Evolutionary conservation across 2,329 filamentous ascomycete species (phyloP), one percentile per base, ranked within the genome.

Genomic region (Rhytidhysteron rufulum): DNA sequence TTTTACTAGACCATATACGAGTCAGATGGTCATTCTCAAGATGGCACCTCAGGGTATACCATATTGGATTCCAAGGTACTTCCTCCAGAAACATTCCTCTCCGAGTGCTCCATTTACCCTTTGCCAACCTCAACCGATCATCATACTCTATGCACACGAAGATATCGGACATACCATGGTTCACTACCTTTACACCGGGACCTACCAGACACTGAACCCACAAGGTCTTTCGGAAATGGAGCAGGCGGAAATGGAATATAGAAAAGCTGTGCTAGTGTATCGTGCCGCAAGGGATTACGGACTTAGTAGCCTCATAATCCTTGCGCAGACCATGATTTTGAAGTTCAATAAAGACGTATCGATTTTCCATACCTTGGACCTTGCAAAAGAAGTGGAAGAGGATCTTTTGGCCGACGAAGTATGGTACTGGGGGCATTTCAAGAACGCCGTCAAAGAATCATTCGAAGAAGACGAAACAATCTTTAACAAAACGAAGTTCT

Each of bases 181-280:
- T 18, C 54, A 58, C 29, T 56, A 49, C 40, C 37, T 58, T n/a
- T 43, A 55, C 44, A 56, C 55, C 4, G 53, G 50, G n/a, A 30
- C 40, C 16, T 58, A 58, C 31, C 55, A 58, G 27, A 55, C 54
- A 3, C 51, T 58, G 15, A 32, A 42, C 30, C 21, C 47, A 20
- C 21, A n/a, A 17, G 36, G 30, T 10, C 21, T 24, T 9, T 39
- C 32, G 29, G 20, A 20, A n/a, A 36, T 13, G 10, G 31, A 41
- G 18, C 24, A 42, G 29, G 31, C 3, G 38, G n/a, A 31, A 27
- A 27, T 48, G 21, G 48, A 54, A 33, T 49, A 48, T 37, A 49
- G 39, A 33, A 44, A 42, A 44, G 47, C 50, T 21, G 8, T 51
- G 7, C 31, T 39, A 21, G 34, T 45, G 25, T 54, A 54, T 29